These are phyloP conservation scores for Harringtonia aguacate DNA, from an alignment of 2,329 filamentous ascomycete species.

Conservation along the genomic window DNA sequence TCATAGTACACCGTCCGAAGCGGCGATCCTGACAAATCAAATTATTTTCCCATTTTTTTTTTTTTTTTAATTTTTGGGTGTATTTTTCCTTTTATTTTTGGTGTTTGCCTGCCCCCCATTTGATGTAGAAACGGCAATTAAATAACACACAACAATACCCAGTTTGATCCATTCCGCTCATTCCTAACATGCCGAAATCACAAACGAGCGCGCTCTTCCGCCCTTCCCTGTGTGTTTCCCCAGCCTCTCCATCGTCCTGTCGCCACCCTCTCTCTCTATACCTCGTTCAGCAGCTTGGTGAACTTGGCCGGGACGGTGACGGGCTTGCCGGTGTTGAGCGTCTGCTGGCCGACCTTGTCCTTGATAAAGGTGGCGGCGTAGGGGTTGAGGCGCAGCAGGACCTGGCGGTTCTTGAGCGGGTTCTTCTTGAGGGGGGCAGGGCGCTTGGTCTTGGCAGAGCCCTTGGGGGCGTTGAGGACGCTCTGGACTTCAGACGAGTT, in stretches of 20 bases:
- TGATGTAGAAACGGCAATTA: background rate
- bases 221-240: background rate
- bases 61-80: background rate
- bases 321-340: conserved; percentile 23
- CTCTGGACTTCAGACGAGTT: conserved; percentile 98
- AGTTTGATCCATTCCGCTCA: too few species aligned
- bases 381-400: conserved; percentile 96
- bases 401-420: conserved; percentile 97
- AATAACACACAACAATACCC: too few species aligned
- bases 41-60: background rate
- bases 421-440: conserved; percentile 98
- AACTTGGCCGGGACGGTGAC: conserved; percentile 14
- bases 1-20: too few species aligned
- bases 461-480: conserved; percentile 86
- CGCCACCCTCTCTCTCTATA: background rate
- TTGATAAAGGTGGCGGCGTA: conserved; percentile 88
- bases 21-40: too few species aligned
- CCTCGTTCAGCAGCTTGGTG: conserved; percentile 16
- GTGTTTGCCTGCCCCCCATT: background rate
- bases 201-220: too few species aligned
- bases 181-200: too few species aligned
- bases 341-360: conserved; percentile 68
- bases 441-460: conserved; percentile 82
- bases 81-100: background rate
- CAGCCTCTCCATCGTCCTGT: too few species aligned